These are phyloP conservation scores for Aspergillus fumigatus DNA, from an alignment of 2,329 filamentous ascomycete genomes.

Conservation along the genomic window DNA sequence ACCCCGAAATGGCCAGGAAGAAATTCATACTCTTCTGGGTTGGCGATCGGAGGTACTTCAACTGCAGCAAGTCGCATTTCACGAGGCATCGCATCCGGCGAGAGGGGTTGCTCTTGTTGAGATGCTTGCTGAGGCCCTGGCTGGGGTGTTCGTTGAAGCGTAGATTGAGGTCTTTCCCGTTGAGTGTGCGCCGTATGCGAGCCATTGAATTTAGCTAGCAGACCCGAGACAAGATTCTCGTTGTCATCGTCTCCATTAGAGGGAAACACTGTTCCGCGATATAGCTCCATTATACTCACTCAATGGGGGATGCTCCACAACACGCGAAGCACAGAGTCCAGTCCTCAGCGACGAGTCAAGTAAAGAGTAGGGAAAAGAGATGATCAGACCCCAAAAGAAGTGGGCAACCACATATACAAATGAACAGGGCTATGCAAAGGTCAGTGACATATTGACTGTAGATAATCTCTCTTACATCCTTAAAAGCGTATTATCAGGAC, in stretches of 20 bases:
- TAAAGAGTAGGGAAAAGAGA: background rate
- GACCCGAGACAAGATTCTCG: constrained; percentile 15
- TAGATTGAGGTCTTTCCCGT: background rate
- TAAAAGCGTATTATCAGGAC: background rate
- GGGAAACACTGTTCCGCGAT: background rate
- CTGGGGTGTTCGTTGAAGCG: background rate
- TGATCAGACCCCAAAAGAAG: background rate
- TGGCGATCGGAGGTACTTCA: constrained; percentile 26
- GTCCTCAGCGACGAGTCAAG: background rate
- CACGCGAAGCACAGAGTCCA: background rate
- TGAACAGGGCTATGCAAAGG: background rate
- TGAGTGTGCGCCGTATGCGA: background rate
- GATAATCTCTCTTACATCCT: background rate
- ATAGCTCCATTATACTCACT: background rate
- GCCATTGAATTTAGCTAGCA: constrained; percentile 14
- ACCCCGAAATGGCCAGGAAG: constrained; percentile 37
- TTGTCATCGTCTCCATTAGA: constrained; percentile 4
- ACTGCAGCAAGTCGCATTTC: constrained; percentile 18
- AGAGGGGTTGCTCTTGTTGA: background rate
- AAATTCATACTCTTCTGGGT: constrained; percentile 34
- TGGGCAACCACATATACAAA: background rate
- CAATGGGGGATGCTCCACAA: too few species aligned
- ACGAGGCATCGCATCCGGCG: background rate
- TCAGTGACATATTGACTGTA: background rate
- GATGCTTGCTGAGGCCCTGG: background rate